Percentiles rank a stretch among this genome's conserved stretches.
These are phyloP conservation scores for Albugo candida DNA, from an alignment of 352 stramenopile species.

Conservation along the genomic window DNA sequence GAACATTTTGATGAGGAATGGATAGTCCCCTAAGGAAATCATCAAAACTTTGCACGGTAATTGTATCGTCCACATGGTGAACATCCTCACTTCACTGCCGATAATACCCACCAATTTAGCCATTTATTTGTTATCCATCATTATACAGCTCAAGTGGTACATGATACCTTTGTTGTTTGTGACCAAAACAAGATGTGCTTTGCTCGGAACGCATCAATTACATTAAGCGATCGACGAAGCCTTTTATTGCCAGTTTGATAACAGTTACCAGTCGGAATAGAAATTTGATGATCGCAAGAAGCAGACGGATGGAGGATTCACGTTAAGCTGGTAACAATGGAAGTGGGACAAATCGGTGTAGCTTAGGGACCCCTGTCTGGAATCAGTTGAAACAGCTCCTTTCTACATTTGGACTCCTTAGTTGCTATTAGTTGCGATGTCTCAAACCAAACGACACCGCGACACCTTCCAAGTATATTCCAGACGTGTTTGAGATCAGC, in stretches of 20 bases:
- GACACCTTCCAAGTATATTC: slow-evolving; percentile 62
- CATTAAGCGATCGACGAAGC: slow-evolving; percentile 43
- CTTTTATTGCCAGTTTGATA: slow-evolving; percentile 44
- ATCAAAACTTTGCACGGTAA: slow-evolving; percentile 75
- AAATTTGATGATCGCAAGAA: neutral
- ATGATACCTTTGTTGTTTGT: slow-evolving; percentile 85
- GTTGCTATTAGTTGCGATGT: slow-evolving; percentile 96
- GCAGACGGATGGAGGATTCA: slow-evolving; percentile 8
- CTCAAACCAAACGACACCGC: slow-evolving; percentile 97
- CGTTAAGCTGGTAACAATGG: slow-evolving; percentile 10
- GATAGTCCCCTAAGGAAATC: slow-evolving; percentile 73
- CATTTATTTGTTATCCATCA: slow-evolving; percentile 75
- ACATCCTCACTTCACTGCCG: slow-evolving; percentile 51
- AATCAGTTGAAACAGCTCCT: slow-evolving; percentile 84
- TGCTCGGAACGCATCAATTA: slow-evolving; percentile 66
- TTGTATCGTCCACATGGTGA: slow-evolving; percentile 45
- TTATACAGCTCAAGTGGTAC: slow-evolving; percentile 87
- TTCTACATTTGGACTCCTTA: slow-evolving; percentile 83
- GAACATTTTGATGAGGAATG: slow-evolving; percentile 79
- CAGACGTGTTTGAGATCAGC: slow-evolving; percentile 90
- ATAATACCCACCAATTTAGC: slow-evolving; percentile 59
- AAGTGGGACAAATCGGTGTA: slow-evolving; percentile 19
- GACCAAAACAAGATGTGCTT: slow-evolving; percentile 92
- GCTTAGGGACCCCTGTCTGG: slow-evolving; percentile 79
- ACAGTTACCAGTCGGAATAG: slow-evolving; percentile 5